Evolutionary conservation across 2,329 filamentous ascomycete genomes (phyloP).

Genomic region (Fusarium pilosicola): DNA sequence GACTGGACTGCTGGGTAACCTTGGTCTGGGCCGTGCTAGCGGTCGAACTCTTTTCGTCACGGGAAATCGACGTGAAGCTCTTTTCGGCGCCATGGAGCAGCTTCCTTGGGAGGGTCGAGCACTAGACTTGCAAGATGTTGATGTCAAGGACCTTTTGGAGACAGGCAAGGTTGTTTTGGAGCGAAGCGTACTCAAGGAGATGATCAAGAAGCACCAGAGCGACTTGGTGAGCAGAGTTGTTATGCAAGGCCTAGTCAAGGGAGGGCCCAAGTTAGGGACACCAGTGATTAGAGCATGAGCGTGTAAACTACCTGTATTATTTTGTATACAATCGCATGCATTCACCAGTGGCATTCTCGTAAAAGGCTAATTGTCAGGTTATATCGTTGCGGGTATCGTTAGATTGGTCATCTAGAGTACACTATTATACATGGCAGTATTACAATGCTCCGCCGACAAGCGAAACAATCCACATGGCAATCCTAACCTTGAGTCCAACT

Average conservation of each 20-base stretch:
- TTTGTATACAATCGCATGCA: conserved; percentile 40
- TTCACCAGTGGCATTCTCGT: background rate
- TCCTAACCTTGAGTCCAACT: conserved; percentile 83
- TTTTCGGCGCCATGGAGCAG: conserved; percentile 74
- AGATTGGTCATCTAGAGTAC: conserved; percentile 7
- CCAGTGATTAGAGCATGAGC: conserved; percentile 48
- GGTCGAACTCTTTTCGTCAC: conserved; percentile 84
- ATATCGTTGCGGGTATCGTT: conserved; percentile 20
- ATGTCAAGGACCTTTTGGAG: conserved; percentile 94
- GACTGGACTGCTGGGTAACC: conserved; percentile 73
- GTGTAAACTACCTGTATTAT: conserved; percentile 46
- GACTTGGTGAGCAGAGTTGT: conserved; percentile 66
- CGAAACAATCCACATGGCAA: conserved; percentile 94
- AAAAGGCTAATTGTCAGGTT: background rate
- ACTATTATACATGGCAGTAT: conserved; percentile 31
- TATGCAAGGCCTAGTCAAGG: conserved; percentile 53
- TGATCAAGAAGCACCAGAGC: conserved; percentile 78
- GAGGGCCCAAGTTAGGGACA: conserved; percentile 51
- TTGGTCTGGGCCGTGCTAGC: conserved; percentile 73
- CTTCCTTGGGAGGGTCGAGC: conserved; percentile 74
- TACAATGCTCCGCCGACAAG: conserved; percentile 88
- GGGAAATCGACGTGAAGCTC: conserved; percentile 64
- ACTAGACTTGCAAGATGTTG: conserved; percentile 79
- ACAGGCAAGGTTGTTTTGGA: conserved; percentile 88
- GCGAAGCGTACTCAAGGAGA: conserved; percentile 77